Evolutionary conservation across 1,284 basidiomycete genomes (phyloP).

Genomic region (Leucocoprinus gongylophorus): DNA sequence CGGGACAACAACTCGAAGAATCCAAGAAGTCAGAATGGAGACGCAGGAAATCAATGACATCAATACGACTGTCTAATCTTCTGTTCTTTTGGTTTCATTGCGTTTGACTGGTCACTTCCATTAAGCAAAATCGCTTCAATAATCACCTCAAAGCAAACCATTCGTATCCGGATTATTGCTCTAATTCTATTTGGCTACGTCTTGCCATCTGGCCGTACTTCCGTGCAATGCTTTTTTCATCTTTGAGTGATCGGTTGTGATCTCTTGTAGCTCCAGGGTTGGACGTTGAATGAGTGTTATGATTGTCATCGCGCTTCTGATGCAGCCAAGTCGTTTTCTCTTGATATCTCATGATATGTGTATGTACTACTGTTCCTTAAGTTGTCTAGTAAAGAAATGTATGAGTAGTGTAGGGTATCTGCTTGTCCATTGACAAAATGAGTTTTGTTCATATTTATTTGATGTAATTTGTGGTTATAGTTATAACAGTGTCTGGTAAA

Average conservation of each 20-base stretch:
- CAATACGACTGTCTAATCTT: neutral
- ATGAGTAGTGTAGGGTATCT: constrained; percentile 3
- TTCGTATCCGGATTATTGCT: constrained; percentile 6
- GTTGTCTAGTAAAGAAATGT: neutral
- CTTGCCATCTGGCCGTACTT: constrained; percentile 1
- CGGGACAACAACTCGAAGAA: neutral
- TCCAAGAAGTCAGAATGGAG: neutral
- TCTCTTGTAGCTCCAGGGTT: neutral
- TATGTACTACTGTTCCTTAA: neutral
- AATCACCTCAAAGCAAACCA: neutral
- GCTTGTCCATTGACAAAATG: no score
- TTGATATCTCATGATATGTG: constrained; percentile 7
- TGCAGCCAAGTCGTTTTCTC: neutral
- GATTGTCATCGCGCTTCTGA: neutral
- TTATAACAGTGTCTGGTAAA: no score
- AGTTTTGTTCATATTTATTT: no score
- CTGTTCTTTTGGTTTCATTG: neutral
- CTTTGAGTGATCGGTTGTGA: neutral
- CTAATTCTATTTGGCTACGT: constrained; percentile 7
- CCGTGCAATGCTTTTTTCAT: neutral
- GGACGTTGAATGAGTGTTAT: neutral
- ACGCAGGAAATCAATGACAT: constrained; percentile 2
- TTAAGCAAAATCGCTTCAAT: constrained; percentile 3
- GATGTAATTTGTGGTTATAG: no score
- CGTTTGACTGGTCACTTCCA: constrained; percentile 1